Percentiles rank a stretch among this genome's conserved stretches.
Conservation (phyloP, 75 land plant genomes). For the Pinus albicaulis region DNA sequence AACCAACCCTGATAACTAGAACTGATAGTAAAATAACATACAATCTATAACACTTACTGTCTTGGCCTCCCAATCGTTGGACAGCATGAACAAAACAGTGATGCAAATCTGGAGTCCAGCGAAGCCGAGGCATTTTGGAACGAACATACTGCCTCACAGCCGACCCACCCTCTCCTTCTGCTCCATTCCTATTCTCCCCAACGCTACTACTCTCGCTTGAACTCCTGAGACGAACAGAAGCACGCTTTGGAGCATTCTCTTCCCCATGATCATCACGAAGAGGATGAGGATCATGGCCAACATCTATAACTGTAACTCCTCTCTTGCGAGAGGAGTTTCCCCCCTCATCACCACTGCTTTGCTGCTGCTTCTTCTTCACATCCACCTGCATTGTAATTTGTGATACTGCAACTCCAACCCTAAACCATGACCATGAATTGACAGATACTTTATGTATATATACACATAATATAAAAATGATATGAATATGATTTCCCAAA, state of each 20-base stretch:
- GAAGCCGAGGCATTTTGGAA: constrained; percentile 68
- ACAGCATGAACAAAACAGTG: constrained; percentile 69
- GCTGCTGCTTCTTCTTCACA: background rate
- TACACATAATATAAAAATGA: too few relatives aligned
- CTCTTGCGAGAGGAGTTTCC: background rate
- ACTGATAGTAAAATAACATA: too few relatives aligned
- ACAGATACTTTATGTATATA: too few relatives aligned
- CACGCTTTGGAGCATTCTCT: background rate
- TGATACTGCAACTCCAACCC: background rate
- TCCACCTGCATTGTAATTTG: constrained; percentile 4
- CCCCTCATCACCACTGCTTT: background rate
- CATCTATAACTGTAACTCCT: background rate
- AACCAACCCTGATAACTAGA: too few relatives aligned
- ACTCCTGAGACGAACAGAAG: background rate
- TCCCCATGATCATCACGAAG: background rate
- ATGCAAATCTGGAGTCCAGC: constrained; percentile 89
- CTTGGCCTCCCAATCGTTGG: constrained; percentile 71
- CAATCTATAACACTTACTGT: constrained; percentile 38
- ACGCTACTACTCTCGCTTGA: background rate
- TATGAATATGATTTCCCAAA: too few relatives aligned
- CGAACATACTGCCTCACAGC: constrained; percentile 65
- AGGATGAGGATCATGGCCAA: background rate
- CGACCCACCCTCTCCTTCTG: background rate
- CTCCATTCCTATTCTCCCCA: background rate
- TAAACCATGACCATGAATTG: background rate